Base-by-base conservation (phyloP, 2,329 filamentous ascomycete species). In the Botrytis sinoallii region DNA sequence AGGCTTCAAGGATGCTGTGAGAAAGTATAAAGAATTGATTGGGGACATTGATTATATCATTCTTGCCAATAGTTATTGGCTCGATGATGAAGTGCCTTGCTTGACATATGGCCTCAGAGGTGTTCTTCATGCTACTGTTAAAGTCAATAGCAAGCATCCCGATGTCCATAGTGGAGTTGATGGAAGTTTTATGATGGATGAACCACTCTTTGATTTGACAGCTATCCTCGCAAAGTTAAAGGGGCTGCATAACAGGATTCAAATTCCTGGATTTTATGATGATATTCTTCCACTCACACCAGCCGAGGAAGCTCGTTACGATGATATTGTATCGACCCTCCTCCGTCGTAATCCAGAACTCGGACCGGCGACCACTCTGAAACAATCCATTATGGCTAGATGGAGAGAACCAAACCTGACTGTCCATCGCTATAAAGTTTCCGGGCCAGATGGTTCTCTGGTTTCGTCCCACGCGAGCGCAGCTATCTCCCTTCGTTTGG, bases 81-180 rank as follows among this genome's bases (percentile, higher is more conserved):
- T 99, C 1, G 94, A 98, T 80, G 95, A 99, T 80, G 92, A 97
- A 77, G 94, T 97, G 3, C 96, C 96, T 0, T 99, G 96, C 81
- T 84, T 99, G 73, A 99, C 96, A 0, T 99, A 99, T 76, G 96
- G 96, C 1, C 87, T 98, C 10, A 90, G 96, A 67, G 96, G 96
- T 38, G 95, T 99, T 40, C 91, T 99, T 35, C 95, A 98, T 81
- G 95, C 95, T 8, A 97, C 94, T 0, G 88, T 98, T 9, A 92
- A 94, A 75, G 90, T 99, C 40, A 92, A 97, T 76, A 97, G 94
- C 73, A 89, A 90, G 70, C 90, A 93, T 76, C 94, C 95, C 0
- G 96, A 99, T 82, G 88, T 97, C 2, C 96, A 99, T 83, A 97
- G 94, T 75, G 96, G 96, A 79, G 95, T 99, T n/a, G 95, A 98